A percentile compares a stretch with the other conserved stretches of the same genome.
These are phyloP conservation scores for Schizochytrium sp. DNA, from an alignment of 108 stramenopile genomes.

Conservation along the genomic window DNA sequence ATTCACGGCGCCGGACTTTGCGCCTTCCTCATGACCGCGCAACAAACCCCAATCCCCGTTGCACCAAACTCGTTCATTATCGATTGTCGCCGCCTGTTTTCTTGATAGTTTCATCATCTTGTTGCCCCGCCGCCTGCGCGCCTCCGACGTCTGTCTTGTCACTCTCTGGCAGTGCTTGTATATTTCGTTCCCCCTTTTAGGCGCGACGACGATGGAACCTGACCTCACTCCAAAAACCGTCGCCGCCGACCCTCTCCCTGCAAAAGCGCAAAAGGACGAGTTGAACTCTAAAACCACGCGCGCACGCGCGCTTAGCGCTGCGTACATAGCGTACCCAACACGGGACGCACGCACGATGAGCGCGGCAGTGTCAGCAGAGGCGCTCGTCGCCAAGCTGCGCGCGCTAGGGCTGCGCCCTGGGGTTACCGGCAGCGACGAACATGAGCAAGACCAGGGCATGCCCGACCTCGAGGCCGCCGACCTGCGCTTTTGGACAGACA, in stretches of 20 bases:
- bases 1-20: background rate
- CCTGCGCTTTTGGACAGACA: background rate
- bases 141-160: too few species aligned
- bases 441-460: background rate
- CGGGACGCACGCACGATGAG: too few species aligned
- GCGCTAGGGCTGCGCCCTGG: background rate
- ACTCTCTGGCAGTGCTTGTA: too few species aligned
- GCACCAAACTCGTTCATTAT: background rate
- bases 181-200: too few species aligned
- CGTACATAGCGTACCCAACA: too few species aligned
- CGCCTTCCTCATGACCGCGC: background rate
- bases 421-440: background rate
- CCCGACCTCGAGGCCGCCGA: background rate
- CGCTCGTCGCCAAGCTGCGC: background rate
- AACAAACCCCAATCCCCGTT: background rate
- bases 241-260: too few species aligned
- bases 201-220: too few species aligned
- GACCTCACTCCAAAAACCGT: too few species aligned
- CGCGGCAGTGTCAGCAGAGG: background rate
- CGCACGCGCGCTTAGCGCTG: too few species aligned
- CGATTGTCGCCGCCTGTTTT: background rate
- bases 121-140: too few species aligned
- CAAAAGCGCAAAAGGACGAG: too few species aligned
- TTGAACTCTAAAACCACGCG: too few species aligned
- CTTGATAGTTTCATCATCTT: background rate